These are phyloP conservation scores for Globisporangium iwayamae DNA, from an alignment of 352 stramenopile genomes.

Conservation along the genomic window DNA sequence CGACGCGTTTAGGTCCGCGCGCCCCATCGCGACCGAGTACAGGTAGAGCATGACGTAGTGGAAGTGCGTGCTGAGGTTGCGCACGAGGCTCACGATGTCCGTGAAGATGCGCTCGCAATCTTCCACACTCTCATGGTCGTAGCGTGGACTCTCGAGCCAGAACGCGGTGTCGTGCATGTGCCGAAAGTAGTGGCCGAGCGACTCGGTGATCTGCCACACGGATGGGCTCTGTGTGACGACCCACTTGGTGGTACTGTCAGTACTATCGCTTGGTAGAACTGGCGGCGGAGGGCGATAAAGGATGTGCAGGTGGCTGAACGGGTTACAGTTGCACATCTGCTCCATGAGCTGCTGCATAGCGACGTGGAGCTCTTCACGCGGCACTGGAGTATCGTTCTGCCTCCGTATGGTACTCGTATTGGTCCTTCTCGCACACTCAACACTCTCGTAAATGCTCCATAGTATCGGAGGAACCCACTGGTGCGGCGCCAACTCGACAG, in stretches of 20 bases:
- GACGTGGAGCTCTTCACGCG: slow-evolving; percentile 20
- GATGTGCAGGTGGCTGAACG: slow-evolving; percentile 41
- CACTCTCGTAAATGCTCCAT: slow-evolving; percentile 31
- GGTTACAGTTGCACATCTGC: slow-evolving; percentile 25
- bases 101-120: slow-evolving; percentile 28
- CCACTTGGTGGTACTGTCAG: slow-evolving; percentile 1
- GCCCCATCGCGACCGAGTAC: slow-evolving; percentile 39
- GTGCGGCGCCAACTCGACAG: slow-evolving; percentile 21
- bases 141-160: slow-evolving; percentile 23
- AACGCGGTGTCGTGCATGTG: slow-evolving; percentile 22
- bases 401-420: not conserved
- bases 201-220: slow-evolving; percentile 19
- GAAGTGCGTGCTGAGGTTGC: slow-evolving; percentile 31
- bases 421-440: slow-evolving; percentile 12
- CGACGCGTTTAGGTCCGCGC: slow-evolving; percentile 16
- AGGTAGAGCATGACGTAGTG: slow-evolving; percentile 42
- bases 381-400: not conserved
- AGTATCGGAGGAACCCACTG: slow-evolving; percentile 38
- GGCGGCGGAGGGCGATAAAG: slow-evolving; percentile 36
- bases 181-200: slow-evolving; percentile 23
- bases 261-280: slow-evolving; percentile 5
- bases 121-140: slow-evolving; percentile 6
- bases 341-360: slow-evolving; percentile 32
- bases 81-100: slow-evolving; percentile 22
- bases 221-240: slow-evolving; percentile 20